Conservation (phyloP, 305 asterid genomes). For the Petunia hybrid region DNA sequence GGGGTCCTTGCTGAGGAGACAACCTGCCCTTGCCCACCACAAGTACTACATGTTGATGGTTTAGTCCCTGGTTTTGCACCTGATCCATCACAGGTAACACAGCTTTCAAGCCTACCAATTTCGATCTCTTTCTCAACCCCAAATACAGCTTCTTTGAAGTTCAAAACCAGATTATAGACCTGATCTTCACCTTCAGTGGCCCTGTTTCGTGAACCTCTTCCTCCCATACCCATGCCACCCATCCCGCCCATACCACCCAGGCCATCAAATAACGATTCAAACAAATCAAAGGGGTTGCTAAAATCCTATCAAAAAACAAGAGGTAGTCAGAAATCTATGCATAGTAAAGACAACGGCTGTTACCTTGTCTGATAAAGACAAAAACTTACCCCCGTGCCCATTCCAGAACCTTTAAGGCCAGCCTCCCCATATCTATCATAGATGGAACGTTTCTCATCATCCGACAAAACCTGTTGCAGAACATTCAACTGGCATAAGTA, state of each 20-base stretch:
- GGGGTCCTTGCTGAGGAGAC: conserved; percentile 88
- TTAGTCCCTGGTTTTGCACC: conserved; percentile 91
- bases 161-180: conserved; percentile 69
- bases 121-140: conserved; percentile 98
- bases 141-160: conserved; percentile 91
- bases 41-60: conserved; percentile 70
- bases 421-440: conserved; percentile 95
- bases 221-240: conserved; percentile 92
- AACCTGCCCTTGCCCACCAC: conserved; percentile 98
- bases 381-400: conserved; percentile 84
- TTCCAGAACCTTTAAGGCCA: conserved; percentile 90
- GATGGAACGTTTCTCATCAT: conserved; percentile 93
- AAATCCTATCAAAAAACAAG: conserved; percentile 62
- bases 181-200: conserved; percentile 97
- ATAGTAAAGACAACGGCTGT: neutral
- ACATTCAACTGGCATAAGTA: neutral
- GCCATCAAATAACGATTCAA: conserved; percentile 86
- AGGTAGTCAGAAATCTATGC: neutral
- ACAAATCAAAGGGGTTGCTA: conserved; percentile 94
- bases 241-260: conserved; percentile 61
- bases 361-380: conserved; percentile 27
- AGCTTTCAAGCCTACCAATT: conserved; percentile 81
- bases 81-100: conserved; percentile 86
- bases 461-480: conserved; percentile 75
- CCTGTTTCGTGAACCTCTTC: conserved; percentile 71